Base-by-base conservation (phyloP, 2,329 filamentous ascomycete species). In the Penicillium sp. region DNA sequence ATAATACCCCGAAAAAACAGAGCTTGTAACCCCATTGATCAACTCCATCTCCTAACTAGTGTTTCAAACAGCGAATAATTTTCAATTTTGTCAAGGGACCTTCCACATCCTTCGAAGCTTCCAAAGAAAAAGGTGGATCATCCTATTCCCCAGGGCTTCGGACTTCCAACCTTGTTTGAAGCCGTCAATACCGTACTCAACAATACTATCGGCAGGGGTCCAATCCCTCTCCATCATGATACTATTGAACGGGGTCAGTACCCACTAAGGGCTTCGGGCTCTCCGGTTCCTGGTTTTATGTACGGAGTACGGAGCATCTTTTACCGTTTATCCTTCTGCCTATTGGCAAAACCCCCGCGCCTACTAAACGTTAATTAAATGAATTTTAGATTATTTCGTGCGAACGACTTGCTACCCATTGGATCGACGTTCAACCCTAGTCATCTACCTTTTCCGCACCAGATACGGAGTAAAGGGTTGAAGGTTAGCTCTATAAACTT, bases 151-250 rank as follows among this genome's bases (percentile, higher is more conserved):
- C 44, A 64, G 52, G 53, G 53, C 55, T 59, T 64, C 61, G 63
- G 63, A 57, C 48, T 50, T 45, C 18, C 50, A 61, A 54, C 60
- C 53, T 57, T 64, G 57, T 64, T 47, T 46, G 56, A 61, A 34
- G 32, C 26, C 52, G 6, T 43, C 35, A 34, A 11, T n/a, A 13
- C 29, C 4, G 31, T 22, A 11, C 8, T 29, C 0, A 14, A 32
- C 37, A 32, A 11, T 35, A 37, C 22, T 16, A 54, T 50, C 44
- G 46, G 46, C 34, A 35, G 22, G n/a, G 16, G 26, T 14, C 11
- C 29, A 26, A n/a, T 38, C n/a, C 18, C 7, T 22, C 11, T 29
- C 35, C 24, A 42, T n/a, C 22, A 22, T 48, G 14, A 29, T 24
- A 37, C 34, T 42, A 51, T 43, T 43, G 38, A 43, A 16, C 13